Evolutionary conservation across 495 filamentous ascomycete species (phyloP), one percentile per base, ranked within the genome.

Genomic region (Penicillium cataractarum): DNA sequence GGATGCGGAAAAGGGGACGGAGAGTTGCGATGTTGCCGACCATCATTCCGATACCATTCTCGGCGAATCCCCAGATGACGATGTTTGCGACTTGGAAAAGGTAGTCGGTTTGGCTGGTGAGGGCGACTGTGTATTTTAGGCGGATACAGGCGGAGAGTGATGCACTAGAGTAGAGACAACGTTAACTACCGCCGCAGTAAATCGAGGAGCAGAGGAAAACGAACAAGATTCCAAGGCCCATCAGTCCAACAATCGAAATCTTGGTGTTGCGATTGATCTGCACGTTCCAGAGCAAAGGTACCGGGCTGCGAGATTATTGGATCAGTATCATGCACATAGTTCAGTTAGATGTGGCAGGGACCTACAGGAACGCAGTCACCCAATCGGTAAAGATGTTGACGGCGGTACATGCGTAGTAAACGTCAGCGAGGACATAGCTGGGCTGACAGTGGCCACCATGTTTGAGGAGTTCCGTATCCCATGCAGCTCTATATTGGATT

Each of bases 61-160:
- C 71, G 26, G 65, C 71, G 50, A 69, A 73, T 32, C 67, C 67
- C 71, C 71, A 73, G 60, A 73, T 73, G 1, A 69, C 55, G 1
- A 73, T 65, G 37, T 37, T 15, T 37, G 33, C 33, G 12, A 37
- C 33, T 37, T 37, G 10, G 33, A 37, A 37, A 15, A 37, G 33
- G 12, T 13, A 37, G 33, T 37, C 33, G 12, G 33, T 37, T 15
- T 37, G 33, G 33, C 33, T 37, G 33, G 33, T 37, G 15, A 37
- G 33, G 12, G 33, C 33, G 33, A 37, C 33, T 12, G 33, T 37
- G 12, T 37, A 37, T 37, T 37, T 37, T 12, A 37, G 33, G 12
- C 33, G 33, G 33, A 37, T 37, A 15, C 33, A 37, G 9, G 33
- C 33, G 9, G 33, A 37, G 10, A 37, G 33, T 15, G 33, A 37